Base-by-base conservation (phyloP, 192 early-diverging fungal genomes). In the Dissophora globulifera region DNA sequence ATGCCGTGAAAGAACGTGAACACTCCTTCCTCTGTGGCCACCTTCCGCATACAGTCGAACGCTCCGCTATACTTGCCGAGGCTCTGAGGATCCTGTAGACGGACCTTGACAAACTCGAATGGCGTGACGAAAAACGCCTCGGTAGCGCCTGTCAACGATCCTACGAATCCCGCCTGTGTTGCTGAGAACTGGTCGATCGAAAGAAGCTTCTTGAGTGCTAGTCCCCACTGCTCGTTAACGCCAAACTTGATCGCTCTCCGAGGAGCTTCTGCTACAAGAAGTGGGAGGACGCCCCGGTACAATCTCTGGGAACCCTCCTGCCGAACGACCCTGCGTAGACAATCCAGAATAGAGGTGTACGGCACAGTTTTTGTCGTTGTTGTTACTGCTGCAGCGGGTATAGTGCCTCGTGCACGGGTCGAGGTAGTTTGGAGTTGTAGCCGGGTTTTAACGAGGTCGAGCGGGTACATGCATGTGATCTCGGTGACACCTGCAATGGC, bases 221-320 rank as follows among this genome's bases (percentile, higher is more conserved):
- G 69, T 12, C 81, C 84, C 62, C 90, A 93, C 63, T 91, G 89
- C 54, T 95, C 94, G 66, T 97, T 97, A 13, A 94, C 89, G 2
- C 90, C 91, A 82, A 96, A 97, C 76, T 97, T 97, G 82, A 92
- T 96, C 25, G 94, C 93, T 47, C 95, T 86, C 79, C 96, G 95
- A 23, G 94, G 93, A 22, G 95, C 94, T 78, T 98, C 96, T 1
- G 92, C 94, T 71, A 96, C 80, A 60, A 98, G 93, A 2, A 95
- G 96, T 23, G 96, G 93, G 13, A 94, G 47, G 50, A 95, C 93
- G 22, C 96, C 95, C 22, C 92, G 86, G 64, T 96, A 94, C 35
- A 95, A 82, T 8, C 83, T 82, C 15, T 45, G 22, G 19, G 43
- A 5, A 25, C 98, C 96, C 84, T 98, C 98, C 22, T 79, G 76